phyloP scores from a whole-genome alignment of 139 green algal species.

The Medakamo hakoo region DNA sequence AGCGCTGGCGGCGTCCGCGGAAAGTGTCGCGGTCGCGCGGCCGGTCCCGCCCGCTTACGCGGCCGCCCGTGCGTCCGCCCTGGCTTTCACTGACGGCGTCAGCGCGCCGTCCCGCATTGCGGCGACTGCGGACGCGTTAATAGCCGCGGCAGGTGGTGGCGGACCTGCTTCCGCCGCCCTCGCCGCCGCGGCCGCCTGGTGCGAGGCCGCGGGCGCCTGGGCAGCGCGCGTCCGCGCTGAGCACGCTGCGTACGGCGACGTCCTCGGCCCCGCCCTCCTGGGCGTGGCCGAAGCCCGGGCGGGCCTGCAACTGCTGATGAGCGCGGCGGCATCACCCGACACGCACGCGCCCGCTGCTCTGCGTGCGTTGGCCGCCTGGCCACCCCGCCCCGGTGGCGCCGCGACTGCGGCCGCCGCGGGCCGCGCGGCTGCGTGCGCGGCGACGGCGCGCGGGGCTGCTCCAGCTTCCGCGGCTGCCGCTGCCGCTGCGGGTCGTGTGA shows the following conservation, averaged over 20 bases:
- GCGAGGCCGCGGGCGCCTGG: neutral
- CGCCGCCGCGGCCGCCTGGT: neutral
- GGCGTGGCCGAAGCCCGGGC: neutral
- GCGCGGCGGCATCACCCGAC: neutral
- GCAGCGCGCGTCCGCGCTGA: too few species aligned
- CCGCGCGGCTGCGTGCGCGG: neutral
- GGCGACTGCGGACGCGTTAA: neutral
- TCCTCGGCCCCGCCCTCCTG: neutral
- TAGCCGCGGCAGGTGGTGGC: neutral
- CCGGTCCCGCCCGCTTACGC: neutral
- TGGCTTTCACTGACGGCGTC: neutral
- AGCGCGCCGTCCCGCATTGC: neutral
- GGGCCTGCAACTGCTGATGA: neutral
- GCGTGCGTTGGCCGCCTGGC: neutral
- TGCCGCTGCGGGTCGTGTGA: constrained; percentile 12
- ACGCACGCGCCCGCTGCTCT: too few species aligned
- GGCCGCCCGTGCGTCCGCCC: too few species aligned
- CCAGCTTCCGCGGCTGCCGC: neutral
- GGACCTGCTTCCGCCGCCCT: too few species aligned
- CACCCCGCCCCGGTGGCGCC: too few species aligned
- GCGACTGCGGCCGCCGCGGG: constrained; percentile 2
- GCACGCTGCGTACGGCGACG: neutral
- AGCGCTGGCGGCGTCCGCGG: neutral
- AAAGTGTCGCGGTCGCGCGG: neutral
- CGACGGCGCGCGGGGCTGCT: neutral